phyloP scores from a whole-genome alignment of 1,284 basidiomycete genomes.

The Laetiporus sulphureus region DNA sequence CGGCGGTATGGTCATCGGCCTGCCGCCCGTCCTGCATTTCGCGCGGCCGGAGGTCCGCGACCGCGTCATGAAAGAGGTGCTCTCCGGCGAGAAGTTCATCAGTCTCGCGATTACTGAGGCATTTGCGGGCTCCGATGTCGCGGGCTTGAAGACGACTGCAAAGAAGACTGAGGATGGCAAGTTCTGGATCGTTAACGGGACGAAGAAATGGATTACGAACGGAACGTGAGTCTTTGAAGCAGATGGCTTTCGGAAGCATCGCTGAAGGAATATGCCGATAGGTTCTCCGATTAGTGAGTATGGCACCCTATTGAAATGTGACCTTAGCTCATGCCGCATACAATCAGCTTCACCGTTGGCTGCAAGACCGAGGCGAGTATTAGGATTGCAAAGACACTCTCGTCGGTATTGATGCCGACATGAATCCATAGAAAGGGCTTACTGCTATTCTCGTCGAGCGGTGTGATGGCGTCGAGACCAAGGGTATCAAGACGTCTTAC shows the following conservation, averaged over 20 bases:
- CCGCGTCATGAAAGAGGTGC: constrained; percentile 76
- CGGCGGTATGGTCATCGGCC: constrained; percentile 62
- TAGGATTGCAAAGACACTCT: constrained; percentile 1
- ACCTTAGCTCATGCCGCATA: background rate
- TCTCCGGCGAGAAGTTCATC: constrained; percentile 66
- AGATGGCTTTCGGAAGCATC: background rate
- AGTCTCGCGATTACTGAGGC: constrained; percentile 56
- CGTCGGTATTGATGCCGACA: background rate
- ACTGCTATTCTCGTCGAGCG: constrained; percentile 81
- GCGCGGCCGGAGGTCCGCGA: constrained; percentile 70
- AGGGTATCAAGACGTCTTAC: constrained; percentile 81
- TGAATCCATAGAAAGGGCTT: constrained; percentile 56
- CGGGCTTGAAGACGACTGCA: constrained; percentile 76
- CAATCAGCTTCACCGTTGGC: constrained; percentile 50
- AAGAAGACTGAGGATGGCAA: constrained; percentile 79
- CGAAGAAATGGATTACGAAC: constrained; percentile 84
- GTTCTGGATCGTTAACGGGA: constrained; percentile 81
- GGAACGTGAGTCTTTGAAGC: constrained; percentile 42
- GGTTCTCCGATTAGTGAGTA: constrained; percentile 28
- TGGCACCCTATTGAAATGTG: background rate
- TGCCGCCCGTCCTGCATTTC: constrained; percentile 82
- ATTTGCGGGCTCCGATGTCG: constrained; percentile 88
- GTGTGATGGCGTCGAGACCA: constrained; percentile 76
- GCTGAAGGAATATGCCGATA: constrained; percentile 3
- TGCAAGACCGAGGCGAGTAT: constrained; percentile 50